Conservation (phyloP, 768 basidiomycete genomes). For the Boletus rubescentipes region DNA sequence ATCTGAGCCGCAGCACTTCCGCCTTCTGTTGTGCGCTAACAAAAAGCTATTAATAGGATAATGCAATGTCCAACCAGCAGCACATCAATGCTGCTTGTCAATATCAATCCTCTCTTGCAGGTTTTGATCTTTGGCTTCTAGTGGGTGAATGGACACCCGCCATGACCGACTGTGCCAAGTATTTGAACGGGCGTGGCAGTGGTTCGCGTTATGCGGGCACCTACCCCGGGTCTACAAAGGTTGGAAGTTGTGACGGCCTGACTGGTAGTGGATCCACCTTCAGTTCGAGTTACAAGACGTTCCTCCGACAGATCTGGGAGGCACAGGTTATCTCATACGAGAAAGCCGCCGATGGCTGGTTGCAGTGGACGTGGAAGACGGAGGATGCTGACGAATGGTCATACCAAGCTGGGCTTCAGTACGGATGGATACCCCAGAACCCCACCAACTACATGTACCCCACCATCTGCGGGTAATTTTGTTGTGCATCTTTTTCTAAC, state of each 20-base stretch:
- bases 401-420: constrained; percentile 74
- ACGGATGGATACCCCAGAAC: constrained; percentile 82
- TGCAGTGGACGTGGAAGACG: constrained; percentile 85
- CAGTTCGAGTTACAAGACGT: constrained; percentile 75
- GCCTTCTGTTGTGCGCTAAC: neutral
- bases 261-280: constrained; percentile 78
- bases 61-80: constrained; percentile 44
- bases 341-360: constrained; percentile 62
- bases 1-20: neutral
- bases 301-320: constrained; percentile 81
- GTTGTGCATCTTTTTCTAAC: neutral
- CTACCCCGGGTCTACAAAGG: constrained; percentile 56
- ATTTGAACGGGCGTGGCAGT: constrained; percentile 75
- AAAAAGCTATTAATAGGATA: constrained; percentile 39
- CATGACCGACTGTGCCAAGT: constrained; percentile 60
- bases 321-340: constrained; percentile 78
- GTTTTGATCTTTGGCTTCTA: constrained; percentile 71
- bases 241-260: constrained; percentile 72
- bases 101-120: constrained; percentile 42
- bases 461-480: constrained; percentile 51
- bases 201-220: constrained; percentile 68
- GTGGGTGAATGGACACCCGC: constrained; percentile 90
- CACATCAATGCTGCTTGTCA: constrained; percentile 65
- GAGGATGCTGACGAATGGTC: constrained; percentile 88
- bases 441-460: constrained; percentile 54